Conservation (phyloP, 2,329 filamentous ascomycete genomes). For the Phaeosphaeria sp. region DNA sequence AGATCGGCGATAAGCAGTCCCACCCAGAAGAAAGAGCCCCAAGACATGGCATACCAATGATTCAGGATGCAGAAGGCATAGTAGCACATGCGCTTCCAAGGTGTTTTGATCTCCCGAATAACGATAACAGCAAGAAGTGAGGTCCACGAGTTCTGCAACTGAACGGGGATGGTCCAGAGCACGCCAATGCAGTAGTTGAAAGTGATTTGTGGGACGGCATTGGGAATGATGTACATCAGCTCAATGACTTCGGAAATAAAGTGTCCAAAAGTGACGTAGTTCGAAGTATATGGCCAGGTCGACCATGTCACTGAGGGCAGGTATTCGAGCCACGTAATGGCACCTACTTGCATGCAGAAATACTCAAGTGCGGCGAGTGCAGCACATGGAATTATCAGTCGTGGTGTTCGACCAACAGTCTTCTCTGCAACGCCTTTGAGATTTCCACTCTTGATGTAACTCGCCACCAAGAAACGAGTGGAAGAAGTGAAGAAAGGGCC, state of each 20-base stretch:
- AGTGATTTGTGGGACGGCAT: slow-evolving; percentile 52
- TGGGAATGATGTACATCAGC: slow-evolving; percentile 52
- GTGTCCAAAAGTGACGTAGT: slow-evolving; percentile 45
- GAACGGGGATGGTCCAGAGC: slow-evolving; percentile 55
- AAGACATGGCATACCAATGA: slow-evolving; percentile 53
- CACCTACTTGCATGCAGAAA: slow-evolving; percentile 52
- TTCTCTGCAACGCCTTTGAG: slow-evolving; percentile 50
- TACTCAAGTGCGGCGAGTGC: slow-evolving; percentile 51
- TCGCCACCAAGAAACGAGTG: slow-evolving; percentile 50
- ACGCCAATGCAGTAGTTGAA: slow-evolving; percentile 55
- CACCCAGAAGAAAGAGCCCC: slow-evolving; percentile 52
- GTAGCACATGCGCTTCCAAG: slow-evolving; percentile 51
- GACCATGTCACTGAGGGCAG: slow-evolving; percentile 53
- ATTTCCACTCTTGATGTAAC: slow-evolving; percentile 50
- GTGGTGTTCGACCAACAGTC: slow-evolving; percentile 48
- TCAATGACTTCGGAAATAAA: slow-evolving; percentile 52
- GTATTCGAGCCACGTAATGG: slow-evolving; percentile 49
- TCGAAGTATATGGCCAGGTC: slow-evolving; percentile 50
- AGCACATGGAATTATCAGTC: slow-evolving; percentile 50
- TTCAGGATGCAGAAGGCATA: slow-evolving; percentile 49
- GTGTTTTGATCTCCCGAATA: slow-evolving; percentile 50
- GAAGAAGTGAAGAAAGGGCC: slow-evolving; percentile 55
- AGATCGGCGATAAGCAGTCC: slow-evolving; percentile 51
- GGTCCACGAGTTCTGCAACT: slow-evolving; percentile 52
- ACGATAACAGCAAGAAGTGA: slow-evolving; percentile 49